phyloP scores from a whole-genome alignment of 768 basidiomycete genomes.

The Lentinus brumalis region DNA sequence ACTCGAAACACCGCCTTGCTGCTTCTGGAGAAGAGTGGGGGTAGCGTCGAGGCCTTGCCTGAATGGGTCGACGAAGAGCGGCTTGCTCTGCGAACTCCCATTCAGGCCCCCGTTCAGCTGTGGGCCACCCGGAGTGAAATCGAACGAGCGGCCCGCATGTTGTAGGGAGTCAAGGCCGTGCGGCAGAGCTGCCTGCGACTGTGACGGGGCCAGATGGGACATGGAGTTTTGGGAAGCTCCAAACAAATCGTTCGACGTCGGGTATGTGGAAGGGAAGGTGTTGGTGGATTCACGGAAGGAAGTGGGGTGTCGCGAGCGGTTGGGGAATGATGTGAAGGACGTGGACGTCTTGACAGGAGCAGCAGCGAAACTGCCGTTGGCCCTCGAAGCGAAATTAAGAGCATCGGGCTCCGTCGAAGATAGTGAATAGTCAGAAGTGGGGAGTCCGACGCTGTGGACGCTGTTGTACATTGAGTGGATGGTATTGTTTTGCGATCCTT shows the following conservation, averaged over 20 bases:
- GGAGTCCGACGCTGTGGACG: slow-evolving; percentile 40
- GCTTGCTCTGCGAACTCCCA: slow-evolving; percentile 19
- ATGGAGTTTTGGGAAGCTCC: slow-evolving; percentile 28
- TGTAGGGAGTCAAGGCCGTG: slow-evolving; percentile 18
- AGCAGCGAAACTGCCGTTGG: slow-evolving; percentile 36
- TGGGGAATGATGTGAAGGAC: slow-evolving; percentile 34
- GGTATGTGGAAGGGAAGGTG: slow-evolving; percentile 30
- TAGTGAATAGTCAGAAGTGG: slow-evolving; percentile 38
- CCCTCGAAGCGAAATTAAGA: slow-evolving; percentile 34
- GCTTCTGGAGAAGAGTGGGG: slow-evolving; percentile 21
- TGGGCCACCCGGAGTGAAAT: slow-evolving; percentile 33
- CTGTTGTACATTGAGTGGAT: slow-evolving; percentile 46
- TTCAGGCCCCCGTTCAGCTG: slow-evolving; percentile 20
- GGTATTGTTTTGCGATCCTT: slow-evolving; percentile 31
- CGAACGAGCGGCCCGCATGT: slow-evolving; percentile 33
- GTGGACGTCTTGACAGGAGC: slow-evolving; percentile 38
- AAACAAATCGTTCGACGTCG: slow-evolving; percentile 28
- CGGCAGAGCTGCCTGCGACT: slow-evolving; percentile 32
- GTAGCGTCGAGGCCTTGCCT: slow-evolving; percentile 25
- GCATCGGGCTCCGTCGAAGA: slow-evolving; percentile 33
- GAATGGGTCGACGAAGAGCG: slow-evolving; percentile 25
- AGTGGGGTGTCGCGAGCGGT: slow-evolving; percentile 39
- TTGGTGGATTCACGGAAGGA: slow-evolving; percentile 31
- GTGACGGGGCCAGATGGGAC: slow-evolving; percentile 38
- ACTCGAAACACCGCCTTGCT: slow-evolving; percentile 11